Evolutionary conservation across 441 rosid genomes (phyloP), one percentile per base, ranked within the genome.

Genomic region (Omphalea diandra): DNA sequence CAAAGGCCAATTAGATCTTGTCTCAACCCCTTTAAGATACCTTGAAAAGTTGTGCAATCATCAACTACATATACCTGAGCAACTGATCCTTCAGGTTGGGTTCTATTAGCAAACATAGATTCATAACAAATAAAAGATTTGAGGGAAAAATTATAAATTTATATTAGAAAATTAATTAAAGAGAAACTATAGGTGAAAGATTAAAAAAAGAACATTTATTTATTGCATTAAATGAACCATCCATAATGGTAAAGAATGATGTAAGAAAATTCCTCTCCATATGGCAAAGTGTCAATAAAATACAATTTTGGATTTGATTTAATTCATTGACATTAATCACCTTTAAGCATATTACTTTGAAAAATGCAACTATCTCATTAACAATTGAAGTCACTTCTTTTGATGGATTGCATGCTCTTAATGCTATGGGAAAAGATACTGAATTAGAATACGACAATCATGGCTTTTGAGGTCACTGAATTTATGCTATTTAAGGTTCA

Each of bases 341-440:
- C 6, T 38, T 59, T 8, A 15, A 60, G 31, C 47, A 60, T 20
- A 60, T 36, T 2, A 47, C 44, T 14, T 60, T 60, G 7, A 60
- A 60, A 35, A 36, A 36, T 1, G 29, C 0, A n/a, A 18, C n/a
- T 38, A 8, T n/a, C 18, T 40, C 33, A 8, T 38, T 62, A 4
- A 62, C 50, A 38, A 62, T 62, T 12, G 9, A 38, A n/a, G n/a
- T n/a, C n/a, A 63, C 35, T 46, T 63, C 11, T 44, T 63, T 46
- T 7, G 24, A 63, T 44, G 38, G 54, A 44, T 8, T 44, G 8
- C 40, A 63, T 12, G 54, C 38, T 4, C 38, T 24, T 4, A 63
- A 26, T 11, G 40, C 67, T 27, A 63, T 3, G 38, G 67, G 44
- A 63, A 14, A 7, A 63, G 54, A 2, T 26, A 5, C 15, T 63